These are phyloP conservation scores for Pyrenula massariospora DNA, from an alignment of 495 filamentous ascomycete species.

Conservation along the genomic window DNA sequence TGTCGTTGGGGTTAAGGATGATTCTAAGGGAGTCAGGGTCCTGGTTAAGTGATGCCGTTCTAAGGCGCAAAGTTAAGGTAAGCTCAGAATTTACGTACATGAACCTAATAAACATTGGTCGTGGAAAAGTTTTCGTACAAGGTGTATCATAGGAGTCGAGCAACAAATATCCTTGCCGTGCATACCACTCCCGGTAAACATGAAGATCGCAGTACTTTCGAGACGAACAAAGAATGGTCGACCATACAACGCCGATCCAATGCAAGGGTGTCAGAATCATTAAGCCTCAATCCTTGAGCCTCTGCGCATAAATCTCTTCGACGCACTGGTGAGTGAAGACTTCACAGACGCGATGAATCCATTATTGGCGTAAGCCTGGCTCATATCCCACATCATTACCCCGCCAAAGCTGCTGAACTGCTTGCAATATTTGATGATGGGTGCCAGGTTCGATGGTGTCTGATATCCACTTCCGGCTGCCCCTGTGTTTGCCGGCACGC, in stretches of 20 bases:
- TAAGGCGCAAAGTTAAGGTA: no score
- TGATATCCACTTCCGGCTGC: constrained; percentile 51
- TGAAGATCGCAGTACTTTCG: no score
- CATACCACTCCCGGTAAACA: no score
- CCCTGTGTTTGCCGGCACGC: constrained; percentile 47
- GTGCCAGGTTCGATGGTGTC: constrained; percentile 25
- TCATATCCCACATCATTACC: constrained; percentile 64
- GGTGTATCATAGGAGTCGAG: no score
- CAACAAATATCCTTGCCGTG: no score
- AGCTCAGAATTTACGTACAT: no score
- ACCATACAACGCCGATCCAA: not conserved
- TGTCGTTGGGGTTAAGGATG: constrained; percentile 12
- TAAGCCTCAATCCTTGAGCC: not conserved
- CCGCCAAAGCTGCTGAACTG: constrained; percentile 52
- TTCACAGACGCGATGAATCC: constrained; percentile 39
- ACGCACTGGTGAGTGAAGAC: constrained; percentile 1
- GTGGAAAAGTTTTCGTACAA: no score
- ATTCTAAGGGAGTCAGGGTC: constrained; percentile 20
- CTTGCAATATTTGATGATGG: constrained; percentile 38
- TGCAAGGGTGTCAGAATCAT: not conserved
- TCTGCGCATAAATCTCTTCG: not conserved
- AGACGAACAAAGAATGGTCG: no score
- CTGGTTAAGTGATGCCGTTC: not conserved
- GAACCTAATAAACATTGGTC: no score
- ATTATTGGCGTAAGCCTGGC: constrained; percentile 44